Evolutionary conservation across 352 stramenopile species (phyloP).

Genomic region (Aphanomyces astaci): DNA sequence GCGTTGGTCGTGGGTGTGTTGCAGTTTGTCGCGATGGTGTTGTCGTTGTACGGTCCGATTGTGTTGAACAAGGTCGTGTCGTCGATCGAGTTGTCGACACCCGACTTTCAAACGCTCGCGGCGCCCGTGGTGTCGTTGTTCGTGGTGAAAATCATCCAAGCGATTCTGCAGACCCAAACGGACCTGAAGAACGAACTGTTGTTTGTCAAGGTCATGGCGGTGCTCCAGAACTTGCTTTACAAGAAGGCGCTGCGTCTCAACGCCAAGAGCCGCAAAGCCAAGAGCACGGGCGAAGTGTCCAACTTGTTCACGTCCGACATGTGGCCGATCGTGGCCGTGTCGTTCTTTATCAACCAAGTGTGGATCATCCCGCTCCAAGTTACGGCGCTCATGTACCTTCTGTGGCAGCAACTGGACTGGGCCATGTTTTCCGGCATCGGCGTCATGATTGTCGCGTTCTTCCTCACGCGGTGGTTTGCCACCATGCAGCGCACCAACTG

Average conservation of each 20-base stretch:
- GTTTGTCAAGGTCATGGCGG: slow-evolving; percentile 25
- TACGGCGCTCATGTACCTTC: slow-evolving; percentile 32
- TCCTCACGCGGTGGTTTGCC: slow-evolving; percentile 44
- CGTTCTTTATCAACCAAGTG: slow-evolving; percentile 37
- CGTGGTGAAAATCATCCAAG: slow-evolving; percentile 29
- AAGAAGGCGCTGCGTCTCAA: slow-evolving; percentile 26
- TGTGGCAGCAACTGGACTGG: slow-evolving; percentile 29
- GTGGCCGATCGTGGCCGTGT: slow-evolving; percentile 28
- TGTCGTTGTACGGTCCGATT: slow-evolving; percentile 29
- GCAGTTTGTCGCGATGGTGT: not conserved
- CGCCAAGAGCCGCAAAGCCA: not conserved
- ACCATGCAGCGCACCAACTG: slow-evolving; percentile 41
- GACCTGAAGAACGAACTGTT: slow-evolving; percentile 28
- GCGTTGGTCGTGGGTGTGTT: not conserved
- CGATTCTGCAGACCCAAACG: slow-evolving; percentile 28
- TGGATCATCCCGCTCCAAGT: slow-evolving; percentile 44
- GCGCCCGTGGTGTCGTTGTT: slow-evolving; percentile 36
- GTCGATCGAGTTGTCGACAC: slow-evolving; percentile 26
- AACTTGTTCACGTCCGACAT: slow-evolving; percentile 40
- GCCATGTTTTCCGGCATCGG: slow-evolving; percentile 37
- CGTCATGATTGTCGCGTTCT: slow-evolving; percentile 31
- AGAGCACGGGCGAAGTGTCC: slow-evolving; percentile 28
- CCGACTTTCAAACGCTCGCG: slow-evolving; percentile 26
- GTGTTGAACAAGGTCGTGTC: slow-evolving; percentile 40
- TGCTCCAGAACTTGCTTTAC: slow-evolving; percentile 33